Percentiles rank a stretch among this genome's conserved stretches.
phyloP scores from a whole-genome alignment of 1,284 basidiomycete genomes.

The Blastosporella zonata region DNA sequence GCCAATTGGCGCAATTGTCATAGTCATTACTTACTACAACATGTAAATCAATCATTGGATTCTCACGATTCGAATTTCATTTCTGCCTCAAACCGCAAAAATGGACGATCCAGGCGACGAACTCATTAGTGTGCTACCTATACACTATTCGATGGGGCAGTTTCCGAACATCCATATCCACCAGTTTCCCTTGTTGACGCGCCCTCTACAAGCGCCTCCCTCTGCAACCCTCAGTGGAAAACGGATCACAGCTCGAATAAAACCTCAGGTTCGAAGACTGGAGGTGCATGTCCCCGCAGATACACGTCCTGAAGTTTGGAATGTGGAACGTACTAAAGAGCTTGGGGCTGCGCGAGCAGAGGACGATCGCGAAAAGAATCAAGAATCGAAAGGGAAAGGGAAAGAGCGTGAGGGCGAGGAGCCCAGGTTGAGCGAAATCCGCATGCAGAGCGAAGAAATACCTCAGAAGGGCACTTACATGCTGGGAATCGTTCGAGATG shows the following conservation, averaged over 20 bases:
- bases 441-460: slow-evolving; percentile 70
- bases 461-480: slow-evolving; percentile 63
- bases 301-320: slow-evolving; percentile 75
- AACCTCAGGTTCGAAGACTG: slow-evolving; percentile 55
- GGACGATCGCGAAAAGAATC: slow-evolving; percentile 74
- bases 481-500: slow-evolving; percentile 69
- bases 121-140: slow-evolving; percentile 62
- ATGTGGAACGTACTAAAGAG: slow-evolving; percentile 59
- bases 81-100: background rate
- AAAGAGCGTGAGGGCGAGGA: slow-evolving; percentile 53
- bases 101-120: slow-evolving; percentile 54
- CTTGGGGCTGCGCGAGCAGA: slow-evolving; percentile 61
- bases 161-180: slow-evolving; percentile 67
- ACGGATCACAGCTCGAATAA: slow-evolving; percentile 68
- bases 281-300: slow-evolving; percentile 79
- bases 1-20: no score
- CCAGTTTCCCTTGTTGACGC: slow-evolving; percentile 72
- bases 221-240: slow-evolving; percentile 70
- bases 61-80: slow-evolving; percentile 7
- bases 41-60: no score
- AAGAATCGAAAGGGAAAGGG: slow-evolving; percentile 46
- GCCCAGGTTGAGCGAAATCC: slow-evolving; percentile 60
- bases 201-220: slow-evolving; percentile 71
- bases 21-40: no score
- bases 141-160: slow-evolving; percentile 63